Conservation (phyloP, 371 early-diverging fungal genomes). For the Mucor saturninus region DNA sequence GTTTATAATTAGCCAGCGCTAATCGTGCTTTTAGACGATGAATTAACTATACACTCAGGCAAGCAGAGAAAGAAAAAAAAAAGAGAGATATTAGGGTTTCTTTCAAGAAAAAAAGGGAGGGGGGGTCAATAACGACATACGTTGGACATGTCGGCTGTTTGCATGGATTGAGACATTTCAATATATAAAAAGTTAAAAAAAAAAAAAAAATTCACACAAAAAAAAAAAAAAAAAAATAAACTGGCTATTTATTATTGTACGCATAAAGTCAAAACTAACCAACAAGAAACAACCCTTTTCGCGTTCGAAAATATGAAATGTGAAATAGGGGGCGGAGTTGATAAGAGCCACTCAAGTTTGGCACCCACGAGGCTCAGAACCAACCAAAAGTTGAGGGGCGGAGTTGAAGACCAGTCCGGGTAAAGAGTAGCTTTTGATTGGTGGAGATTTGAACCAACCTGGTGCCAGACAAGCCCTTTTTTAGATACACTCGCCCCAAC, state of each 20-base stretch:
- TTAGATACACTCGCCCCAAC: too few relatives aligned
- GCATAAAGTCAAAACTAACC: not conserved
- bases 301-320: too few relatives aligned
- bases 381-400: too few relatives aligned
- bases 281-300: too few relatives aligned
- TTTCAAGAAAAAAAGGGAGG: too few relatives aligned
- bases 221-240: not conserved
- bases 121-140: not conserved
- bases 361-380: too few relatives aligned
- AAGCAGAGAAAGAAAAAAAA: not conserved
- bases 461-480: too few relatives aligned
- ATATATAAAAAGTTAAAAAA: conserved; percentile 1
- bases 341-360: too few relatives aligned
- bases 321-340: too few relatives aligned
- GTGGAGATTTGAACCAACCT: too few relatives aligned
- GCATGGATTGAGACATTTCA: not conserved
- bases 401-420: too few relatives aligned
- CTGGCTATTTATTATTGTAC: not conserved
- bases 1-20: conserved; percentile 35
- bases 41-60: conserved; percentile 19
- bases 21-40: conserved; percentile 32
- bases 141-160: conserved; percentile 12
- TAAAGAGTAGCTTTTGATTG: too few relatives aligned
- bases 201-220: not conserved
- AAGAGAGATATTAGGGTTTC: not conserved